phyloP scores from a whole-genome alignment of 768 basidiomycete species.

The Hemileccinum rubropunctum region DNA sequence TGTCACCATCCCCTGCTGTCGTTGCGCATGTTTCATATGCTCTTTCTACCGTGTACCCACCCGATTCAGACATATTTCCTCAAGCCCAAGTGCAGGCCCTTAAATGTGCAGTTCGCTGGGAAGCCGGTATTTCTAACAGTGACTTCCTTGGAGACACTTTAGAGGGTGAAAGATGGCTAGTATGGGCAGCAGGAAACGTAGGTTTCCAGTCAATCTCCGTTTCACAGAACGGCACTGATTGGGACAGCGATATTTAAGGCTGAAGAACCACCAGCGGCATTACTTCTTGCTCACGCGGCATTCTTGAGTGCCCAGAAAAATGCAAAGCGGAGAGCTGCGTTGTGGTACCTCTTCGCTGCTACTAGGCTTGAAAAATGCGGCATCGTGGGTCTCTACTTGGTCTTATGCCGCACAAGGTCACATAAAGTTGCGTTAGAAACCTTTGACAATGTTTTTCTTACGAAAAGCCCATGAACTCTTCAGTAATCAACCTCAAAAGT shows the following conservation, averaged over 20 bases:
- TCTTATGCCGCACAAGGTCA: conserved; percentile 3
- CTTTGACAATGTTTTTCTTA: conserved; percentile 79
- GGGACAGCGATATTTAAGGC: conserved; percentile 46
- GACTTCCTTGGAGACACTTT: conserved; percentile 59
- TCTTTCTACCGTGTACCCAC: conserved; percentile 45
- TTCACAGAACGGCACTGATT: conserved; percentile 23
- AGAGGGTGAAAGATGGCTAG: conserved; percentile 83
- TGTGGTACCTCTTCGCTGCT: conserved; percentile 79
- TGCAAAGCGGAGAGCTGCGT: conserved; percentile 60
- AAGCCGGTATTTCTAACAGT: conserved; percentile 51
- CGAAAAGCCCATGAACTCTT: conserved; percentile 68
- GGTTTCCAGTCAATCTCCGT: conserved; percentile 26
- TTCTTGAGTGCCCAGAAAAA: conserved; percentile 59
- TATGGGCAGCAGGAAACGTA: conserved; percentile 83
- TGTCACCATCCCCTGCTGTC: conserved; percentile 63
- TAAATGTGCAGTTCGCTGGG: conserved; percentile 74
- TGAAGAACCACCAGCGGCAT: conserved; percentile 77
- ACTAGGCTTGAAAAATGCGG: conserved; percentile 80
- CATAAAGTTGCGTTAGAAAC: conserved; percentile 53
- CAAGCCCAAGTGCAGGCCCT: conserved; percentile 68
- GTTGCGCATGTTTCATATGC: conserved; percentile 62
- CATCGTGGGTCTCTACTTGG: conserved; percentile 52
- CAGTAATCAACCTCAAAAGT: conserved; percentile 46
- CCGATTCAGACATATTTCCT: conserved; percentile 49
- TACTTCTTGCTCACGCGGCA: conserved; percentile 81